phyloP scores from a whole-genome alignment of 148 eudicot genomes.

The Drosera capensis region DNA sequence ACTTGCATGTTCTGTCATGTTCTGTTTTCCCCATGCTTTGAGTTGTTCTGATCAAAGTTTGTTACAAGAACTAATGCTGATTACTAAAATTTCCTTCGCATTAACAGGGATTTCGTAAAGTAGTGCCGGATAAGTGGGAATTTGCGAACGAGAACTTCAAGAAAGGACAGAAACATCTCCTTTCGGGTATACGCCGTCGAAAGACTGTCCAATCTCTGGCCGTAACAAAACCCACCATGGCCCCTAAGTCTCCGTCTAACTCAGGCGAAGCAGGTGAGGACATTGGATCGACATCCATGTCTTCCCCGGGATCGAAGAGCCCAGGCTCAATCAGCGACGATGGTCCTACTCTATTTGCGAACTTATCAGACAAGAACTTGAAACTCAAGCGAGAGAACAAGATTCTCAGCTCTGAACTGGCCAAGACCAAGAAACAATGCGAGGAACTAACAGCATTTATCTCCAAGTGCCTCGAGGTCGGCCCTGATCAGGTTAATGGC shows the following conservation, averaged over 20 bases:
- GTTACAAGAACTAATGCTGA: no score
- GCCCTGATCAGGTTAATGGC: conserved; percentile 37
- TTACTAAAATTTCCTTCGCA: no score
- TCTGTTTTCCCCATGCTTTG: no score
- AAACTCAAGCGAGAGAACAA: conserved; percentile 52
- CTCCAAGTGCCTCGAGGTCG: conserved; percentile 30
- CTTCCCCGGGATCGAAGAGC: conserved; percentile 47
- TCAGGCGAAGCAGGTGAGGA: conserved; percentile 81
- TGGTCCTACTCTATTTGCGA: conserved; percentile 28
- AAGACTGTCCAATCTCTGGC: conserved; percentile 16
- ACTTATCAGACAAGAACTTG: conserved; percentile 54
- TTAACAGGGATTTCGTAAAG: conserved; percentile 90
- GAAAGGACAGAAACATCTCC: conserved; percentile 50
- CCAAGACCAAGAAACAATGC: conserved; percentile 52
- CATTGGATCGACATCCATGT: conserved; percentile 52
- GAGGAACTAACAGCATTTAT: conserved; percentile 42
- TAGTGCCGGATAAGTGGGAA: conserved; percentile 90
- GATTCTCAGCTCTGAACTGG: conserved; percentile 50
- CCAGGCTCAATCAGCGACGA: conserved; percentile 11
- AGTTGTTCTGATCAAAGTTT: no score
- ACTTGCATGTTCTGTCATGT: no score
- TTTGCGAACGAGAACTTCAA: conserved; percentile 76
- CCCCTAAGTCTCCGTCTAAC: conserved; percentile 9
- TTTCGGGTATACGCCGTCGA: conserved; percentile 51
- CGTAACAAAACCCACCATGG: not conserved